These are phyloP conservation scores for Monosporascus sp. DNA, from an alignment of 2,329 filamentous ascomycete species.

Conservation along the genomic window DNA sequence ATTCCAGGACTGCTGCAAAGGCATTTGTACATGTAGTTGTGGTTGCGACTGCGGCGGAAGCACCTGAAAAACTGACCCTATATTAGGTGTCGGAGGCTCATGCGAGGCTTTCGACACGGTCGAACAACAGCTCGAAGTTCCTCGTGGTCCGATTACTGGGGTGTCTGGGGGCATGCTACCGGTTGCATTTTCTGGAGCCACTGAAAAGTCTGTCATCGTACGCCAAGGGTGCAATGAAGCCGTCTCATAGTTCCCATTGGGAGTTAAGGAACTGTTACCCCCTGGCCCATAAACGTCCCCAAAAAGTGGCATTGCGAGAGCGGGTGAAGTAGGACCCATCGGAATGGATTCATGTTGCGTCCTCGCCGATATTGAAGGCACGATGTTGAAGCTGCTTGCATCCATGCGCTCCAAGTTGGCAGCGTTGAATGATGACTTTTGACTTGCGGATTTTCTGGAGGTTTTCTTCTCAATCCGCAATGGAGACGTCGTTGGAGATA, in stretches of 20 bases:
- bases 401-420: slow-evolving; percentile 47
- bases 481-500: slow-evolving; percentile 29
- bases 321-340: background rate
- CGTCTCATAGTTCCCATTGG: background rate
- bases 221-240: background rate
- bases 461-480: slow-evolving; percentile 43
- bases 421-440: slow-evolving; percentile 47
- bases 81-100: background rate
- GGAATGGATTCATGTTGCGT: slow-evolving; percentile 18
- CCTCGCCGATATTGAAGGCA: slow-evolving; percentile 25
- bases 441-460: slow-evolving; percentile 27
- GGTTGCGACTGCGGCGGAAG: background rate
- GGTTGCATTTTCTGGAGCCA: background rate
- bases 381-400: slow-evolving; percentile 44
- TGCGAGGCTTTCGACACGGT: background rate
- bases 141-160: background rate
- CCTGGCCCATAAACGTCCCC: background rate
- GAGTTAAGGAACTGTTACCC: background rate
- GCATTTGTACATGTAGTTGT: background rate
- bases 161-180: slow-evolving; percentile 2
- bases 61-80: slow-evolving; percentile 4
- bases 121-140: slow-evolving; percentile 1
- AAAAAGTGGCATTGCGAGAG: background rate
- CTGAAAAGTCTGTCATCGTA: background rate
- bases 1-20: background rate